Evolutionary conservation across 176 grass and related monocot species (phyloP).

Genomic region (Oropetium thomaeum): DNA sequence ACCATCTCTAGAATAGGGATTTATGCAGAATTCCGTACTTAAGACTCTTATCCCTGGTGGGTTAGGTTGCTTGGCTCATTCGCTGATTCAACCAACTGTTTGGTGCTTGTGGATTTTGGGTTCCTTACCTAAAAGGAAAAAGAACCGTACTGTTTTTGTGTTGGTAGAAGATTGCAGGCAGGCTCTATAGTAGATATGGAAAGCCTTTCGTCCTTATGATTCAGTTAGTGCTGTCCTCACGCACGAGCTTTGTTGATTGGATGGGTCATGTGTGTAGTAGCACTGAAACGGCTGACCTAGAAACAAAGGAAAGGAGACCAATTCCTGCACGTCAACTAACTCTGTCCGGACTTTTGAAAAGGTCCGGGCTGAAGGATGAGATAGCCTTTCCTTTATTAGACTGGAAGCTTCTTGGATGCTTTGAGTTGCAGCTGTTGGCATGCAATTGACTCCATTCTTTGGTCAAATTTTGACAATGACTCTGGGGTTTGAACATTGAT

Average conservation of each 20-base stretch:
- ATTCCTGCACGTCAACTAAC: conserved; percentile 64
- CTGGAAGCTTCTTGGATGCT: conserved; percentile 49
- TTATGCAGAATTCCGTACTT: neutral
- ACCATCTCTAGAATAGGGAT: neutral
- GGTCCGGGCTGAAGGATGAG: conserved; percentile 23
- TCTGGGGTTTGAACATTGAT: conserved; percentile 36
- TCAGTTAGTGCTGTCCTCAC: conserved; percentile 47
- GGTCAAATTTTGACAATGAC: conserved; percentile 49
- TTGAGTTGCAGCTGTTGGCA: conserved; percentile 20
- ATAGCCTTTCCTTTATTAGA: conserved; percentile 49
- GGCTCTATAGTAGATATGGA: conserved; percentile 15
- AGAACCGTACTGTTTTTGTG: conserved; percentile 27
- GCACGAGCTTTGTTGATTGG: conserved; percentile 45
- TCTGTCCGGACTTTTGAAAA: conserved; percentile 34
- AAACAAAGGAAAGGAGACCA: conserved; percentile 46
- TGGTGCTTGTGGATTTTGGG: conserved; percentile 41
- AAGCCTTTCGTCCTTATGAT: conserved; percentile 32
- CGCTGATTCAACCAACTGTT: conserved; percentile 32
- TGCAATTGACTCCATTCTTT: conserved; percentile 27
- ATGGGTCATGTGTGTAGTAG: conserved; percentile 34
- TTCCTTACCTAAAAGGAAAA: conserved; percentile 29
- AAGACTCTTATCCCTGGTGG: neutral
- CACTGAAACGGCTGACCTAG: conserved; percentile 46
- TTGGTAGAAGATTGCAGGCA: conserved; percentile 23
- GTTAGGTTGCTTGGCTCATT: conserved; percentile 6